These are phyloP conservation scores for Vanrija sp. DNA, from an alignment of 1,284 basidiomycete species.

Conservation along the genomic window DNA sequence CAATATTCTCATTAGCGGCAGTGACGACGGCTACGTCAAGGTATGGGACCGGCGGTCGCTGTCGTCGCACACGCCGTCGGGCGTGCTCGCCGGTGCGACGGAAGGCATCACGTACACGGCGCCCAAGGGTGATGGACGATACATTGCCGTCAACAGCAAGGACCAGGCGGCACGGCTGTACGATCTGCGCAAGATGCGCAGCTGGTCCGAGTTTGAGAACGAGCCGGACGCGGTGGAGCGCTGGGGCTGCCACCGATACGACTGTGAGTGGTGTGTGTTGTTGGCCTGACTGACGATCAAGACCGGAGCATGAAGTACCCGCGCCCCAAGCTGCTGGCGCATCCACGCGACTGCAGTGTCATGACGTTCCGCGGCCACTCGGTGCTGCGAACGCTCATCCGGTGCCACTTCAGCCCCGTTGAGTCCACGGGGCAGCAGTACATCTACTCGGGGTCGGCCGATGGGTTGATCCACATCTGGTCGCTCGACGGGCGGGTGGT, in stretches of 20 bases:
- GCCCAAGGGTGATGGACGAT: constrained; percentile 84
- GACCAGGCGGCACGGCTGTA: constrained; percentile 89
- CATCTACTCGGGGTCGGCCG: constrained; percentile 72
- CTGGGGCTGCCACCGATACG: constrained; percentile 66
- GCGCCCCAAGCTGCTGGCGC: constrained; percentile 47
- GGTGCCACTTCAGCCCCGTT: constrained; percentile 89
- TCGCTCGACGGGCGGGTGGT: constrained; percentile 71
- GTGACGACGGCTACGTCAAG: constrained; percentile 91
- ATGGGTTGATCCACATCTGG: constrained; percentile 69
- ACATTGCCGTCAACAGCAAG: constrained; percentile 95
- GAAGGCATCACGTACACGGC: constrained; percentile 89
- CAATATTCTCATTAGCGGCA: constrained; percentile 89
- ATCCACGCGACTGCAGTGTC: constrained; percentile 86
- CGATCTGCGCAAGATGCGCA: constrained; percentile 91
- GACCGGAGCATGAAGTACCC: constrained; percentile 62
- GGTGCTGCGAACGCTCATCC: constrained; percentile 88
- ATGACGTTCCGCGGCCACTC: constrained; percentile 94
- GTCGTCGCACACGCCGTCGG: constrained; percentile 74
- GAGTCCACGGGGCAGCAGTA: constrained; percentile 90
- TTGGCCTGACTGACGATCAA: constrained; percentile 5
- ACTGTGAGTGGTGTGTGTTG: constrained; percentile 61
- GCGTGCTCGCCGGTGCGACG: constrained; percentile 89
- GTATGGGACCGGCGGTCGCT: constrained; percentile 95
- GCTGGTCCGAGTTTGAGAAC: constrained; percentile 63
- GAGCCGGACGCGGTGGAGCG: constrained; percentile 51